Conservation (phyloP, 805 yeast species). For the Isabelozyma pseudorhagii region DNA sequence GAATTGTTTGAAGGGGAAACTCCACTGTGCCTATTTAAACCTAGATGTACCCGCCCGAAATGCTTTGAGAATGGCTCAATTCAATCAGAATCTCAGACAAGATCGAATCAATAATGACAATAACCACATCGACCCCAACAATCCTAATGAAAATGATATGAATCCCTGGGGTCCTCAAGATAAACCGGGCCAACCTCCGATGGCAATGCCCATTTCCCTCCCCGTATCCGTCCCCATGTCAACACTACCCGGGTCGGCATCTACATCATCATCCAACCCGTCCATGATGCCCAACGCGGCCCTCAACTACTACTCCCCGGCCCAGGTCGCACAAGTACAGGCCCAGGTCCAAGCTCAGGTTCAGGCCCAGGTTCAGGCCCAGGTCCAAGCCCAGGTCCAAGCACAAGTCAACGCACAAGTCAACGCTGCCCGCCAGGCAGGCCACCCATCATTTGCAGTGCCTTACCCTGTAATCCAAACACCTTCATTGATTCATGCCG, state of each 20-base stretch:
- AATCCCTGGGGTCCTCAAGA: background rate
- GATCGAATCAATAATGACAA: conserved; percentile 16
- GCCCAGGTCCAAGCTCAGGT: conserved; percentile 1
- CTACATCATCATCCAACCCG: background rate
- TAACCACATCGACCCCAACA: conserved; percentile 1
- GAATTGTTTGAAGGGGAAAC: conserved; percentile 45
- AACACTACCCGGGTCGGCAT: background rate
- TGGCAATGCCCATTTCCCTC: background rate
- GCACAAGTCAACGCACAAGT: background rate
- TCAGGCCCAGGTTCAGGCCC: background rate
- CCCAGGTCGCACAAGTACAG: conserved; percentile 1
- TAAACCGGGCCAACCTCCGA: background rate
- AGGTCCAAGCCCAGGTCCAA: background rate
- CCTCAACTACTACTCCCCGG: background rate
- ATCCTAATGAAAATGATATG: background rate
- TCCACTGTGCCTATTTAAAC: conserved; percentile 44
- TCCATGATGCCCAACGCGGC: background rate
- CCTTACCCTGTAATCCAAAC: background rate
- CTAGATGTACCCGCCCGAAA: conserved; percentile 48
- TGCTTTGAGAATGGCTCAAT: conserved; percentile 49
- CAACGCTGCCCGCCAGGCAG: conserved; percentile 1
- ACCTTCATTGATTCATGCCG: background rate
- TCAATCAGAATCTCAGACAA: conserved; percentile 32
- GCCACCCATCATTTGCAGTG: background rate
- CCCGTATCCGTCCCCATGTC: background rate